phyloP scores from a whole-genome alignment of 805 yeast genomes.

The Saccharomyces mikatae region DNA sequence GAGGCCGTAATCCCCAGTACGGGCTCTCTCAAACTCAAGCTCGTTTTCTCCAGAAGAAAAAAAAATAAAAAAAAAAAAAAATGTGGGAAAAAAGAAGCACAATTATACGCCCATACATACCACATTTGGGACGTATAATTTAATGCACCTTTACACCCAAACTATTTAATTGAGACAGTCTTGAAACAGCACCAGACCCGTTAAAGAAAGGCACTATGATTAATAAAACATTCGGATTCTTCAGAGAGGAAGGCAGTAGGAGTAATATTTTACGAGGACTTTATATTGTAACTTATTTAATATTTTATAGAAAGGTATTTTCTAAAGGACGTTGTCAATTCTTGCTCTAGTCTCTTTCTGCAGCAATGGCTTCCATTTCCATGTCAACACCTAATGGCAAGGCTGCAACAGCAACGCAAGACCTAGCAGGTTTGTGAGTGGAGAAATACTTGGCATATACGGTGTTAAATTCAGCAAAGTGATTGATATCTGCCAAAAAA shows the following conservation, averaged over 20 bases:
- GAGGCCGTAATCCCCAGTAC: neutral
- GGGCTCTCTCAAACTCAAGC: neutral
- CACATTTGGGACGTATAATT: neutral
- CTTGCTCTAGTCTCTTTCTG: conserved; percentile 40
- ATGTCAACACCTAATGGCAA: conserved; percentile 79
- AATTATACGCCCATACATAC: neutral
- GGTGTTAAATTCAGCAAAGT: conserved; percentile 76
- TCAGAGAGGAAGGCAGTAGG: neutral
- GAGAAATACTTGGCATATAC: conserved; percentile 74
- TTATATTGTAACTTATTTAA: neutral
- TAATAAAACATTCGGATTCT: neutral
- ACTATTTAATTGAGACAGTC: neutral
- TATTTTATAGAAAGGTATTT: neutral
- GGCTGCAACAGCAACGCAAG: conserved; percentile 90
- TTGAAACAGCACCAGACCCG: neutral
- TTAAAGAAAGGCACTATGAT: neutral
- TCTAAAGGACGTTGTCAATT: neutral
- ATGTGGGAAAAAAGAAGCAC: neutral
- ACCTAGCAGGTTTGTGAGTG: conserved; percentile 87
- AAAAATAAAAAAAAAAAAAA: neutral
- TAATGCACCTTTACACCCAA: neutral
- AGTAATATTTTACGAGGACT: neutral
- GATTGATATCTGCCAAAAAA: conserved; percentile 83
- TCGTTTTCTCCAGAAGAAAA: neutral
- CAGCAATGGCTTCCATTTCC: conserved; percentile 90